phyloP scores from a whole-genome alignment of 805 yeast species.

The Saturnispora halmiae region DNA sequence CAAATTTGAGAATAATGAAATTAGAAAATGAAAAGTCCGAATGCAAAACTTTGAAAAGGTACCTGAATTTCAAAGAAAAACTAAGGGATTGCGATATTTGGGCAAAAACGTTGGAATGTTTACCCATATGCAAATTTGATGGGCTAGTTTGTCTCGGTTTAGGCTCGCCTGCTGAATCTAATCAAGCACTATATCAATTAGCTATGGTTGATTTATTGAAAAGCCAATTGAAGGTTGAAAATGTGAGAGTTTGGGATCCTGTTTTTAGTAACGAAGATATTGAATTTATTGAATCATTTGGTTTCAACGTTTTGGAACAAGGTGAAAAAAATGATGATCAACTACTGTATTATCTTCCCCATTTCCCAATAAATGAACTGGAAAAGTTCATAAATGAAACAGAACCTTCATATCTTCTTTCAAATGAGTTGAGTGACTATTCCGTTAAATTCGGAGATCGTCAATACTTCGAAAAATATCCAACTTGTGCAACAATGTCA shows the following conservation, averaged over 20 bases:
- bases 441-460: slow-evolving; percentile 20
- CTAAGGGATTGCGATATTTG: slow-evolving; percentile 3
- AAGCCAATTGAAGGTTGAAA: slow-evolving; percentile 8
- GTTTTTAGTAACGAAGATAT: slow-evolving; percentile 21
- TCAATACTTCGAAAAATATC: slow-evolving; percentile 24
- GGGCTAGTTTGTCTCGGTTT: slow-evolving; percentile 24
- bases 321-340: not conserved
- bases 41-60: not conserved
- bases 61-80: not conserved
- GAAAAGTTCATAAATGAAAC: slow-evolving; percentile 19
- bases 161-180: slow-evolving; percentile 21
- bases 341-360: slow-evolving; percentile 28
- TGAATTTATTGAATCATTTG: slow-evolving; percentile 12
- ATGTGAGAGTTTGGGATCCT: slow-evolving; percentile 26
- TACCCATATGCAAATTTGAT: not conserved
- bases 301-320: slow-evolving; percentile 16
- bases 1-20: no score
- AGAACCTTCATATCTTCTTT: slow-evolving; percentile 23
- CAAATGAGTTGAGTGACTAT: slow-evolving; percentile 27
- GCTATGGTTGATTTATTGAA: slow-evolving; percentile 18
- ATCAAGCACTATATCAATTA: slow-evolving; percentile 24
- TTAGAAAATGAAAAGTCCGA: not conserved
- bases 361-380: slow-evolving; percentile 26
- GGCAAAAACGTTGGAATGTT: not conserved
- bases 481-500: slow-evolving; percentile 22